These are phyloP conservation scores for Fraxinus sp. DNA, from an alignment of 305 asterid genomes.

Conservation along the genomic window DNA sequence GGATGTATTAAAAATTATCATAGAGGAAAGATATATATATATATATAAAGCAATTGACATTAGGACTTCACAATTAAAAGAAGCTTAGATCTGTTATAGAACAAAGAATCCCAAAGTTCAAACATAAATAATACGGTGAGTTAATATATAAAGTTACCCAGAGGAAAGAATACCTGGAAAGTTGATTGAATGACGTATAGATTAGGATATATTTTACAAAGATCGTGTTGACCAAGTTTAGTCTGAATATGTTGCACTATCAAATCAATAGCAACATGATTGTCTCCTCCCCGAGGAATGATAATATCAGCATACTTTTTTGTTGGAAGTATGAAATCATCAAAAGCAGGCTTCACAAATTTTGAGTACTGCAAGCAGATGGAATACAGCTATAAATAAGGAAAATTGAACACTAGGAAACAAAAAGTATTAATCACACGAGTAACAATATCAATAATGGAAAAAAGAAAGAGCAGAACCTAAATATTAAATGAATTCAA, in stretches of 20 bases:
- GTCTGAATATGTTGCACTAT: slow-evolving; percentile 95
- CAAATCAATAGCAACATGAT: slow-evolving; percentile 95
- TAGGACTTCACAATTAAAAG: slow-evolving; percentile 8
- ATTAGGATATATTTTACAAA: slow-evolving; percentile 95
- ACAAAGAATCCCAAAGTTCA: background rate
- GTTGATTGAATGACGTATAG: slow-evolving; percentile 87
- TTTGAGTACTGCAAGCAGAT: slow-evolving; percentile 77
- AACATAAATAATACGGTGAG: slow-evolving; percentile 9
- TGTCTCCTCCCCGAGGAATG: slow-evolving; percentile 99
- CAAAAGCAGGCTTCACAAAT: slow-evolving; percentile 97
- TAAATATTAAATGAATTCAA: background rate
- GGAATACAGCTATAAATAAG: slow-evolving; percentile 20
- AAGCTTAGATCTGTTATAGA: slow-evolving; percentile 2
- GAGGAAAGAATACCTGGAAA: slow-evolving; percentile 69
- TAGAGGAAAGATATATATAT: background rate
- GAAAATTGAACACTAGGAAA: slow-evolving; percentile 7
- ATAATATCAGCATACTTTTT: slow-evolving; percentile 95
- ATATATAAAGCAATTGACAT: background rate
- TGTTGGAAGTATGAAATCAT: slow-evolving; percentile 93
- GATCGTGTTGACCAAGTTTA: slow-evolving; percentile 97
- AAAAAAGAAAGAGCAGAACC: background rate
- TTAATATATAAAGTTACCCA: background rate
- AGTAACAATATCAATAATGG: slow-evolving; percentile 13
- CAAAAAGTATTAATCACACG: background rate
- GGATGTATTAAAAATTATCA: slow-evolving; percentile 7